A percentile compares a stretch with the other conserved stretches of the same genome.
phyloP scores from a whole-genome alignment of 2,329 filamentous ascomycete genomes.

The Helicocarpus griseus region DNA sequence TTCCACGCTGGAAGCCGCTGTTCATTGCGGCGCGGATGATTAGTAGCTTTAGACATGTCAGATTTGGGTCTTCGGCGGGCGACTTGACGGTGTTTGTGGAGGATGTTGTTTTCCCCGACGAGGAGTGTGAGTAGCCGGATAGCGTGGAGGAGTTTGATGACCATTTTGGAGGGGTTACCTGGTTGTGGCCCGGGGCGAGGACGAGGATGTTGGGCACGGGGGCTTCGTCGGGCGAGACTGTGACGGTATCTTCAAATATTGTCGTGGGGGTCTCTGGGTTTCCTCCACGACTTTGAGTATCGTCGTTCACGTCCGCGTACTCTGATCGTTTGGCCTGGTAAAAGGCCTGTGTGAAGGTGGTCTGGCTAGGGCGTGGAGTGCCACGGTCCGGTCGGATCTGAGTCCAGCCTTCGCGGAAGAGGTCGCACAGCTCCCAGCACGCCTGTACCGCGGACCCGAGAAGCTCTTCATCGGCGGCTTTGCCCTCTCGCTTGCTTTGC shows the following conservation, averaged over 20 bases:
- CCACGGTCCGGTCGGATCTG: slow-evolving; percentile 76
- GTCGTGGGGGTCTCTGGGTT: slow-evolving; percentile 84
- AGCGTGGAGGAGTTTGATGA: slow-evolving; percentile 71
- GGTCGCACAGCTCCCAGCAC: slow-evolving; percentile 89
- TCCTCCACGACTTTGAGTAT: slow-evolving; percentile 15
- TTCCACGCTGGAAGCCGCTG: slow-evolving; percentile 61
- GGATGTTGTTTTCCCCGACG: slow-evolving; percentile 40
- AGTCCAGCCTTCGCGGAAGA: slow-evolving; percentile 87
- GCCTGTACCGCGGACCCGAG: slow-evolving; percentile 81
- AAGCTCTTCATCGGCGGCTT: slow-evolving; percentile 67
- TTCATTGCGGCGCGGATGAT: slow-evolving; percentile 81
- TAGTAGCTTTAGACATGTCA: slow-evolving; percentile 67
- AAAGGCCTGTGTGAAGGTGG: slow-evolving; percentile 55
- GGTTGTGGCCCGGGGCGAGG: slow-evolving; percentile 58
- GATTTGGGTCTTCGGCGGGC: slow-evolving; percentile 59
- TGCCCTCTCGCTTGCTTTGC: slow-evolving; percentile 67
- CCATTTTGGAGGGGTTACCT: slow-evolving; percentile 46
- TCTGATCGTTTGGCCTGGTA: slow-evolving; percentile 40
- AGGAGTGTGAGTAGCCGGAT: slow-evolving; percentile 63
- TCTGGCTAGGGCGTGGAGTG: slow-evolving; percentile 73
- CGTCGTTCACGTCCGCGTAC: slow-evolving; percentile 18
- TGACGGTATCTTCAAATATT: slow-evolving; percentile 87
- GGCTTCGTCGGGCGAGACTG: slow-evolving; percentile 69
- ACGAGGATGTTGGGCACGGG: slow-evolving; percentile 82
- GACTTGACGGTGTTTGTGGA: slow-evolving; percentile 36